Evolutionary conservation across 2,329 filamentous ascomycete species (phyloP), one percentile per base, ranked within the genome.

Genomic region (Penicillium decumbens): DNA sequence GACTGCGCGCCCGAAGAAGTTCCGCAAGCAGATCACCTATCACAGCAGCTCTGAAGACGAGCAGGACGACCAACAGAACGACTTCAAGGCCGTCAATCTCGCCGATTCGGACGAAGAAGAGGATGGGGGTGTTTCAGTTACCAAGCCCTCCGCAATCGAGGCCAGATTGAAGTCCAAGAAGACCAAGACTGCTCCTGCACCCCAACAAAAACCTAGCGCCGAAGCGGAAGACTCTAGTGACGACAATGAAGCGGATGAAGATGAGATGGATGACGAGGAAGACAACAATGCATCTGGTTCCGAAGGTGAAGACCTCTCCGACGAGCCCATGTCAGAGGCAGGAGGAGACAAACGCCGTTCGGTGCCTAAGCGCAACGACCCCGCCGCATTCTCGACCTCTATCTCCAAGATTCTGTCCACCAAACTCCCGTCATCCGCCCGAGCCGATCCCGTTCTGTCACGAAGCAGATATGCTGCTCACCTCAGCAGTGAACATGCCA

Each of bases 321-420:
- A 71, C 41, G 55, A 62, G 3, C 64, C 71, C 33, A 73, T 75
- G 10, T 72, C 75, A 18, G 72, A 72, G 33, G 68, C 70, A 43
- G 71, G 70, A 41, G 67, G 65, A 20, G 33, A 18, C 49, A 72
- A 73, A 43, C 65, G 67, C 37, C 66, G 59, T 54, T 43, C 60
- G 7, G 56, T 71, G 8, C 59, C 71, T 10, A 97, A 97, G 74
- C 86, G 91, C 65, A 95, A 95, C 72, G 92, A 98, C 70, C 91
- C 93, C 2, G 77, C 80, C 56, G 90, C 89, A 45, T 97, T 98
- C 70, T 89, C 92, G 23, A 95, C 86, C 1, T 95, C 90, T 43
- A 89, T 98, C 63, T 87, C 88, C 59, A 95, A 93, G 71, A 96
- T 98, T 67, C 80, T 98, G 39, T 84, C 84, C 48, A 92, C 89